Evolutionary conservation across 805 yeast species (phyloP).

Genomic region (Zygosaccharomyces siamensis): DNA sequence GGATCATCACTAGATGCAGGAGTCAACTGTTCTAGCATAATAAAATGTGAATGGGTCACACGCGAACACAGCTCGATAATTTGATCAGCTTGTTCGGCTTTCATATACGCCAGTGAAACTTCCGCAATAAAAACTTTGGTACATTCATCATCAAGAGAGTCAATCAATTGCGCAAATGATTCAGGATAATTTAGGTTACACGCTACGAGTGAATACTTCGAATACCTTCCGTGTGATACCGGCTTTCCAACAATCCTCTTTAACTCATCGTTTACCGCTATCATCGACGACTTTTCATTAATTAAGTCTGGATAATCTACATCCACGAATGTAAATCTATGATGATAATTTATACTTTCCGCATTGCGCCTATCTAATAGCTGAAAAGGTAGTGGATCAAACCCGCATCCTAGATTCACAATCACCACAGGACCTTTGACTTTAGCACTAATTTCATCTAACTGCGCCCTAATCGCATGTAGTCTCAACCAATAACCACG

Average conservation of each 20-base stretch:
- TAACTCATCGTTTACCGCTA: constrained; percentile 46
- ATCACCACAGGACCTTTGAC: constrained; percentile 38
- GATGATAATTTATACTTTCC: constrained; percentile 29
- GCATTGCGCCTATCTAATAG: constrained; percentile 35
- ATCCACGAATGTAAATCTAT: constrained; percentile 53
- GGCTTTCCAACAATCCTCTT: constrained; percentile 40
- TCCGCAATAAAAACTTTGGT: constrained; percentile 68
- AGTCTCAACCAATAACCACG: constrained; percentile 81
- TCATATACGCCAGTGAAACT: constrained; percentile 79
- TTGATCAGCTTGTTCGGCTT: constrained; percentile 57
- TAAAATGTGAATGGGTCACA: constrained; percentile 51
- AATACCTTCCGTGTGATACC: constrained; percentile 23
- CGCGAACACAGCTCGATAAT: constrained; percentile 46
- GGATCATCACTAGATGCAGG: constrained; percentile 62
- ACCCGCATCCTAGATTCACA: constrained; percentile 78
- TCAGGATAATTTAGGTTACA: constrained; percentile 56
- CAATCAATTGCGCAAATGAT: constrained; percentile 33
- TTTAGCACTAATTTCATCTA: constrained; percentile 43
- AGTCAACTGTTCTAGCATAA: constrained; percentile 64
- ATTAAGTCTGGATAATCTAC: constrained; percentile 73
- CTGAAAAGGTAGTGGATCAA: constrained; percentile 57
- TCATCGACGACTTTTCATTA: constrained; percentile 48
- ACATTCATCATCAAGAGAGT: constrained; percentile 22
- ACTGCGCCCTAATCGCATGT: constrained; percentile 55
- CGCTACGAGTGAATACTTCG: constrained; percentile 42